These are phyloP conservation scores for Ramaria rubella DNA, from an alignment of 768 basidiomycete species.

Conservation along the genomic window DNA sequence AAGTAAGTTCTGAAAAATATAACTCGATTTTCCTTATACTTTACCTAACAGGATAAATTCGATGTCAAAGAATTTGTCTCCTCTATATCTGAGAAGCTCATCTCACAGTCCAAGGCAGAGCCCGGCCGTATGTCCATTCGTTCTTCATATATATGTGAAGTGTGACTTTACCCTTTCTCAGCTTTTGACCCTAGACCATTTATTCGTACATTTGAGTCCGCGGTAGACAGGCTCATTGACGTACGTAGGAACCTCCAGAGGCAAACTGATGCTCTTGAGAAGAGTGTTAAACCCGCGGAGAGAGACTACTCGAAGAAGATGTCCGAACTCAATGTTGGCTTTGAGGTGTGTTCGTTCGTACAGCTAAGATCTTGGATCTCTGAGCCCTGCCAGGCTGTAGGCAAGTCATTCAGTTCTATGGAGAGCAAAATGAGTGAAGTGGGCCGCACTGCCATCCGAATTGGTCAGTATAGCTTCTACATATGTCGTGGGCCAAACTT, in stretches of 20 bases:
- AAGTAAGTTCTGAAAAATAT: conserved; percentile 21
- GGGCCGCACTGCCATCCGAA: conserved; percentile 87
- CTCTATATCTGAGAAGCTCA: conserved; percentile 80
- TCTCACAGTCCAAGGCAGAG: conserved; percentile 74
- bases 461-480: conserved; percentile 47
- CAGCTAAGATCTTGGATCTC: conserved; percentile 1
- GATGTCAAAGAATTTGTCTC: conserved; percentile 88
- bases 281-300: conserved; percentile 81
- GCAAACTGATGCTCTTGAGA: conserved; percentile 89
- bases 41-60: conserved; percentile 74
- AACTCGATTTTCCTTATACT: neutral
- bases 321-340: conserved; percentile 86
- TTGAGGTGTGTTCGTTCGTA: conserved; percentile 61
- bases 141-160: neutral
- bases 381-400: conserved; percentile 57
- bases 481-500: conserved; percentile 3
- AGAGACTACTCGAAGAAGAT: conserved; percentile 93
- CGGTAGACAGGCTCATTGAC: conserved; percentile 81
- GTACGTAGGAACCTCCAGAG: conserved; percentile 86
- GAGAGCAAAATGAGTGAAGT: conserved; percentile 90
- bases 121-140: conserved; percentile 63
- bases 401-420: conserved; percentile 82
- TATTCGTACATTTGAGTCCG: conserved; percentile 84
- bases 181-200: conserved; percentile 96
- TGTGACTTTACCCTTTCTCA: conserved; percentile 23